Evolutionary conservation across 352 stramenopile genomes (phyloP).

Genomic region (Globisporangium radiosum): DNA sequence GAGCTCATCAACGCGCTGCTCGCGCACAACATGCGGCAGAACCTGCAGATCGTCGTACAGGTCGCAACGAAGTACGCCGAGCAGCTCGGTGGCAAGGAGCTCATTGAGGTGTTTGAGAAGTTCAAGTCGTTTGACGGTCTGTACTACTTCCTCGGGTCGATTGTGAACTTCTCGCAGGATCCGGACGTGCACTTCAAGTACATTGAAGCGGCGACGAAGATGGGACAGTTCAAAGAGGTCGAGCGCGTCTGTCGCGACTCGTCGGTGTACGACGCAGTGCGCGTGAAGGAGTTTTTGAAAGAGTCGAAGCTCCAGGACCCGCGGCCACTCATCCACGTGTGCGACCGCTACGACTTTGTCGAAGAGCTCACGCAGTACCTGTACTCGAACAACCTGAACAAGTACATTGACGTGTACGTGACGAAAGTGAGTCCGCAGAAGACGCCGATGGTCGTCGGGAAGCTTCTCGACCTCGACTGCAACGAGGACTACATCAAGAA

Average conservation of each 20-base stretch:
- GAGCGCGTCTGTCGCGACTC: slow-evolving; percentile 99
- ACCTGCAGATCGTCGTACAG: slow-evolving; percentile 99
- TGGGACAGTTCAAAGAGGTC: slow-evolving; percentile 99
- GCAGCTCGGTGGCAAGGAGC: slow-evolving; percentile 89
- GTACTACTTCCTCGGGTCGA: slow-evolving; percentile 99
- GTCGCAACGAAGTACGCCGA: slow-evolving; percentile 94
- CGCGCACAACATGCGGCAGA: slow-evolving; percentile 95
- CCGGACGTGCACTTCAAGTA: slow-evolving; percentile 99
- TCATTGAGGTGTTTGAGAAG: slow-evolving; percentile 99
- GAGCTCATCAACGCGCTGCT: slow-evolving; percentile 98
- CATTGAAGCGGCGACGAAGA: slow-evolving; percentile 99
- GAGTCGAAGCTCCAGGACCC: slow-evolving; percentile 99
- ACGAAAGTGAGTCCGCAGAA: slow-evolving; percentile 97
- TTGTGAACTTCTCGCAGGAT: slow-evolving; percentile 98
- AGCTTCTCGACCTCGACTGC: slow-evolving; percentile 96
- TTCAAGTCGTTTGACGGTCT: slow-evolving; percentile 97
- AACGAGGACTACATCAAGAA: slow-evolving; percentile 99
- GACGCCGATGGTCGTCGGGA: slow-evolving; percentile 98
- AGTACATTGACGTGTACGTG: slow-evolving; percentile 99
- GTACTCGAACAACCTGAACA: slow-evolving; percentile 99
- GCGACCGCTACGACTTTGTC: slow-evolving; percentile 98
- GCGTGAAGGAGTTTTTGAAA: slow-evolving; percentile 99
- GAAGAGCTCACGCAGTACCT: slow-evolving; percentile 99
- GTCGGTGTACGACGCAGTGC: slow-evolving; percentile 98
- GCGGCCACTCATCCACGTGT: slow-evolving; percentile 99